Base-by-base conservation (phyloP, 2,329 filamentous ascomycete genomes). In the Fusarium sp. region DNA sequence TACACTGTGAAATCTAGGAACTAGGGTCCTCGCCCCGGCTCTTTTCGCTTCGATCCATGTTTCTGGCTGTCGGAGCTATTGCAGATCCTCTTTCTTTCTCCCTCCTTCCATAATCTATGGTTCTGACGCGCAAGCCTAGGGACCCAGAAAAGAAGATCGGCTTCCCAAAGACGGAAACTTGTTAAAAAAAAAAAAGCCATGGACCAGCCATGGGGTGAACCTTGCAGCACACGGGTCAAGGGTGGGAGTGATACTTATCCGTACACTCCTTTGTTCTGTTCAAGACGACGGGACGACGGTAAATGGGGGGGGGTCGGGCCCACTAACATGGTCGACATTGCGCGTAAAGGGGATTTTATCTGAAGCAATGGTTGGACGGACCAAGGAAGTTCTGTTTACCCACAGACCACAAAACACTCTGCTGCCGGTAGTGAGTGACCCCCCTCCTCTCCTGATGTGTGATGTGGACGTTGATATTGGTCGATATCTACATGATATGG, bases 161-260 rank as follows among this genome's bases (percentile, higher is more conserved):
- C 34, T 42, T 42, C 18, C 23, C 53, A 25, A 56, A 46, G 23
- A 46, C 42, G 51, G 23, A 34, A 55, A 38, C 14, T 46, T 25
- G 42, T 13, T 36, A 36, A 38, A 38, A 34, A 25, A 40, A 36
- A 38, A 38, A 34, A 25, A 40, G 31, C 20, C 51, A 36, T 54
- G 49, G 14, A 18, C 49, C 34, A 55, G 53, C 53, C 53, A 56
- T 25, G n/a, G 34, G 9, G 23, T 27, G 16, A 25, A 42, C 53
- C 53, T 56, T 56, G 53, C 36, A 42, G 53, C 53, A 40, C 53
- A 34, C 53, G 53, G 53, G 40, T 56, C 31, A 36, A 53, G 42
- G 20, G 42, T 8, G 51, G 50, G 33, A 13, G 14, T n/a, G 14
- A 25, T 25, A 6, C 23, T 25, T 25, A 25, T 25, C 23, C 23